These are phyloP conservation scores for Argentina anserina DNA, from an alignment of 306 rosid species.

Conservation along the genomic window DNA sequence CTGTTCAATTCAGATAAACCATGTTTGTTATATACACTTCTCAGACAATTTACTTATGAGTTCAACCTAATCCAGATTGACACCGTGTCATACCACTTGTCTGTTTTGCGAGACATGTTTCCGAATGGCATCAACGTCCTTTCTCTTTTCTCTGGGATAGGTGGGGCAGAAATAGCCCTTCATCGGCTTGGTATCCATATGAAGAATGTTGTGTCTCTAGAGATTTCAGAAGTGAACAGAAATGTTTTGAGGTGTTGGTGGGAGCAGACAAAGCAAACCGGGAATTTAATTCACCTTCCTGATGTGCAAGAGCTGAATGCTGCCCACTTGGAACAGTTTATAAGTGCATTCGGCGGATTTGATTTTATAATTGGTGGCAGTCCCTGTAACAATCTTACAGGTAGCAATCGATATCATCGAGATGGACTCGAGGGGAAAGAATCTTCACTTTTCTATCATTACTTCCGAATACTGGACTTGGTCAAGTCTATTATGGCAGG, in stretches of 20 bases:
- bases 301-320: constrained; percentile 60
- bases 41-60: constrained; percentile 13
- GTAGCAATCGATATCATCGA: constrained; percentile 78
- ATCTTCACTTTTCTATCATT: constrained; percentile 71
- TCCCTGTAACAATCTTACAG: constrained; percentile 90
- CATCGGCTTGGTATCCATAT: constrained; percentile 80
- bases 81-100: constrained; percentile 87
- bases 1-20: neutral
- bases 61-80: constrained; percentile 62
- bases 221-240: constrained; percentile 73
- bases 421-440: constrained; percentile 91
- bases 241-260: constrained; percentile 82
- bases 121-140: constrained; percentile 82
- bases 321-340: constrained; percentile 50
- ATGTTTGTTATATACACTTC: neutral
- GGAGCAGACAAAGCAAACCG: constrained; percentile 94
- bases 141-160: constrained; percentile 95
- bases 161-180: constrained; percentile 94
- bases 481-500: constrained; percentile 50
- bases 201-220: constrained; percentile 76
- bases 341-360: constrained; percentile 61
- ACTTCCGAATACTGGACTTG: constrained; percentile 60
- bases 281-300: constrained; percentile 52
- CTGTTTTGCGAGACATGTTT: constrained; percentile 69
- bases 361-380: constrained; percentile 94